Conservation (phyloP, 2,329 filamentous ascomycete species). For the Apiospora pterosperma region DNA sequence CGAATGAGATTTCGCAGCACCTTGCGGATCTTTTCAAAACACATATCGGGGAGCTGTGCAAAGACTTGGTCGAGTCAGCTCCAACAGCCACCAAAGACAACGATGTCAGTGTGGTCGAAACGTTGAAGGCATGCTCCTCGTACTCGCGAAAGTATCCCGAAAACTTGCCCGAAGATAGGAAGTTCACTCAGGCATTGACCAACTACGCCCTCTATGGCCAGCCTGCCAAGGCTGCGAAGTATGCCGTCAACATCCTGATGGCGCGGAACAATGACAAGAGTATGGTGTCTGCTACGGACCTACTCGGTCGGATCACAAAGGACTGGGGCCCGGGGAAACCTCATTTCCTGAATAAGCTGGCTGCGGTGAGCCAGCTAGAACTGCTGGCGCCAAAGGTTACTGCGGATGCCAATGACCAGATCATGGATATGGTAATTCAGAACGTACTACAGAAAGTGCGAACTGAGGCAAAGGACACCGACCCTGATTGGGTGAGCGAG, state of each 20-base stretch:
- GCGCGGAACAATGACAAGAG: conserved; percentile 70
- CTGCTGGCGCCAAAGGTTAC: conserved; percentile 71
- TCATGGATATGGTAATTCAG: conserved; percentile 74
- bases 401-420: conserved; percentile 69
- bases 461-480: conserved; percentile 52
- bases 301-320: conserved; percentile 73
- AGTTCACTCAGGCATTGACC: conserved; percentile 76
- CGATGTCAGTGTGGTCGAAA: conserved; percentile 76
- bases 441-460: conserved; percentile 71
- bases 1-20: conserved; percentile 86
- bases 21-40: conserved; percentile 91
- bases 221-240: conserved; percentile 82
- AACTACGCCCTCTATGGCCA: conserved; percentile 80
- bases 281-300: conserved; percentile 77
- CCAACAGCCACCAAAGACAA: conserved; percentile 67
- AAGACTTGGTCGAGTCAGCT: conserved; percentile 76
- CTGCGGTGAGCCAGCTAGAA: conserved; percentile 70
- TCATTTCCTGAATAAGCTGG: conserved; percentile 73
- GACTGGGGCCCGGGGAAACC: conserved; percentile 69
- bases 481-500: conserved; percentile 65
- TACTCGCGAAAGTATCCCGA: conserved; percentile 84
- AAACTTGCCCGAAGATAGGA: conserved; percentile 77
- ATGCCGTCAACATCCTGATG: conserved; percentile 87
- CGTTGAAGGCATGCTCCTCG: conserved; percentile 87
- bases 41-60: conserved; percentile 88